A percentile compares a stretch with the other conserved stretches of the same genome.
phyloP scores from a whole-genome alignment of 2,329 filamentous ascomycete genomes.

The Hirsutella minnesotensis region DNA sequence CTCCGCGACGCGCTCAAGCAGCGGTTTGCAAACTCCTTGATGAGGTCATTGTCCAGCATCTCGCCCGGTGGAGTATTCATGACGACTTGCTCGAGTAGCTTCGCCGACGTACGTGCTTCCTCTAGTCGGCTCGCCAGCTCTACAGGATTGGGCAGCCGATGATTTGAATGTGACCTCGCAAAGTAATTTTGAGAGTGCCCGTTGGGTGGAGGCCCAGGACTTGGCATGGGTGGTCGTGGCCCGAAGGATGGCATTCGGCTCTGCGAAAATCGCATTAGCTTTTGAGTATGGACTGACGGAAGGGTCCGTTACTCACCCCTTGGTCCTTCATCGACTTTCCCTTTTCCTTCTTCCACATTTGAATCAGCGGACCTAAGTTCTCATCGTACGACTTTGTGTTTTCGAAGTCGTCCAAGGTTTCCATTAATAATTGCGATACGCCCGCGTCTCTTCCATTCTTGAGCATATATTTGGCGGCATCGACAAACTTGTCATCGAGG shows the following conservation, averaged over 20 bases:
- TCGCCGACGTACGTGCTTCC: conserved; percentile 82
- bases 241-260: conserved; percentile 6
- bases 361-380: conserved; percentile 55
- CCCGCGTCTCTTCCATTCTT: conserved; percentile 58
- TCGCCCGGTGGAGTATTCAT: conserved; percentile 72
- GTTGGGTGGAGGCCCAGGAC: conserved; percentile 11
- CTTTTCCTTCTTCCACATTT: conserved; percentile 89
- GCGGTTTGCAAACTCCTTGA: conserved; percentile 82
- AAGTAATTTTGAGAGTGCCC: conserved; percentile 45
- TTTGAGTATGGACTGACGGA: background rate
- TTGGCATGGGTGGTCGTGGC: conserved; percentile 5
- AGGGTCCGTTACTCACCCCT: conserved; percentile 27
- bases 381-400: conserved; percentile 61
- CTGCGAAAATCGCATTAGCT: conserved; percentile 9
- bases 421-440: conserved; percentile 75
- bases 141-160: conserved; percentile 50
- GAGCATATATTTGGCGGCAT: conserved; percentile 63
- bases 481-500: conserved; percentile 73
- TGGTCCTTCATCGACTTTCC: conserved; percentile 43
- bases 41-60: conserved; percentile 71
- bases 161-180: conserved; percentile 35
- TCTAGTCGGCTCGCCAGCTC: conserved; percentile 78
- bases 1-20: conserved; percentile 71
- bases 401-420: conserved; percentile 74
- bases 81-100: conserved; percentile 82